phyloP scores from a whole-genome alignment of 768 basidiomycete genomes.

The Harrya chromipes region DNA sequence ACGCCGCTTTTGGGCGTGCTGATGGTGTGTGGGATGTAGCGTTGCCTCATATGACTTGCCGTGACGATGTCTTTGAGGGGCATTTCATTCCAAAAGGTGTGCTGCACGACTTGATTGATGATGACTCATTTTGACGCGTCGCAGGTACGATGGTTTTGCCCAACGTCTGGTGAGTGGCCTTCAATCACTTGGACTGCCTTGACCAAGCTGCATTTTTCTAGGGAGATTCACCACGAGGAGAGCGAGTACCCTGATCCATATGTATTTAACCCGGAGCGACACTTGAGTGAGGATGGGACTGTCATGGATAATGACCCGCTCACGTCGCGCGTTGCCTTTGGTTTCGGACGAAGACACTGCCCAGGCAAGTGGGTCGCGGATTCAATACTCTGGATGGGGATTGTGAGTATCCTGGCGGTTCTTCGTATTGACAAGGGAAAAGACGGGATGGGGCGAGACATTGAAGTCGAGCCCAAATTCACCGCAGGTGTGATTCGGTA shows the following conservation, averaged over 20 bases:
- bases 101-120: background rate
- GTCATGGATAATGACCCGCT: constrained; percentile 24
- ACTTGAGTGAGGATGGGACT: constrained; percentile 23
- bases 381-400: constrained; percentile 29
- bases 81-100: constrained; percentile 38
- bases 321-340: constrained; percentile 27
- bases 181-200: background rate
- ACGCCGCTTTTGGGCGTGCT: background rate
- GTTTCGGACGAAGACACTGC: constrained; percentile 31
- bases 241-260: constrained; percentile 26
- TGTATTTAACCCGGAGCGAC: constrained; percentile 26
- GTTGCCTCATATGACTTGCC: constrained; percentile 26
- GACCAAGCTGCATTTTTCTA: background rate
- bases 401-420: constrained; percentile 27
- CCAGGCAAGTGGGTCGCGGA: constrained; percentile 33
- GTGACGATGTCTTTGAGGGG: constrained; percentile 45
- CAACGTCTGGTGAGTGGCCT: constrained; percentile 27
- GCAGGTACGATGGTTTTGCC: constrained; percentile 27
- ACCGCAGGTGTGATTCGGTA: constrained; percentile 32
- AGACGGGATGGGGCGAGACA: constrained; percentile 21
- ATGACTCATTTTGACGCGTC: constrained; percentile 2
- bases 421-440: constrained; percentile 23
- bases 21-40: constrained; percentile 13
- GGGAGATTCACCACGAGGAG: constrained; percentile 32
- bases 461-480: constrained; percentile 29